Evolutionary conservation across 768 basidiomycete genomes (phyloP).

Genomic region (Suillus subaureus): DNA sequence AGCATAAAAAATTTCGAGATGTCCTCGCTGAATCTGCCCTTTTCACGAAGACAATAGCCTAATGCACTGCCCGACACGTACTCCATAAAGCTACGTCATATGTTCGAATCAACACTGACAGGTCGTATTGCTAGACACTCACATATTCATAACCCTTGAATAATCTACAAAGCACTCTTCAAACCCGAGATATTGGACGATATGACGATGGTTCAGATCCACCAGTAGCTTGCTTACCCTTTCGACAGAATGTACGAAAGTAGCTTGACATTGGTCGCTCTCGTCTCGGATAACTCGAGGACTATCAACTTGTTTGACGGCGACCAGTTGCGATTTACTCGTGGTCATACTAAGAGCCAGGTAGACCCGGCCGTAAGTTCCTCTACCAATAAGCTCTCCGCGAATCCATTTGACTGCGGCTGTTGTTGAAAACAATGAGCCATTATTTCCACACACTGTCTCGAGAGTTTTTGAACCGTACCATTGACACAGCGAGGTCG

Average conservation of each 20-base stretch:
- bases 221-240: slow-evolving; percentile 95
- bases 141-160: slow-evolving; percentile 86
- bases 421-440: slow-evolving; percentile 38
- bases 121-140: slow-evolving; percentile 34
- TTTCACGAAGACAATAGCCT: slow-evolving; percentile 84
- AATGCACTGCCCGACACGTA: slow-evolving; percentile 98
- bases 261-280: slow-evolving; percentile 80
- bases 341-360: slow-evolving; percentile 94
- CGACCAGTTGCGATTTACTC: slow-evolving; percentile 92
- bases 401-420: slow-evolving; percentile 98
- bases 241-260: slow-evolving; percentile 89
- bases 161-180: slow-evolving; percentile 74
- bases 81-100: slow-evolving; percentile 80
- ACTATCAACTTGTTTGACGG: slow-evolving; percentile 98
- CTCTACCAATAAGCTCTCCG: slow-evolving; percentile 95
- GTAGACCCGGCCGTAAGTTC: slow-evolving; percentile 96
- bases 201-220: slow-evolving; percentile 95
- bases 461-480: neutral
- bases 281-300: slow-evolving; percentile 93
- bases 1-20: slow-evolving; percentile 90
- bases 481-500: slow-evolving; percentile 1
- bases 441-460: neutral
- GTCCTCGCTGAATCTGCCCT: slow-evolving; percentile 90
- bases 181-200: slow-evolving; percentile 96
- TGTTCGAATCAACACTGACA: slow-evolving; percentile 2